Evolutionary conservation across 2,329 filamentous ascomycete genomes (phyloP).

Genomic region (Penicillium thymicola): DNA sequence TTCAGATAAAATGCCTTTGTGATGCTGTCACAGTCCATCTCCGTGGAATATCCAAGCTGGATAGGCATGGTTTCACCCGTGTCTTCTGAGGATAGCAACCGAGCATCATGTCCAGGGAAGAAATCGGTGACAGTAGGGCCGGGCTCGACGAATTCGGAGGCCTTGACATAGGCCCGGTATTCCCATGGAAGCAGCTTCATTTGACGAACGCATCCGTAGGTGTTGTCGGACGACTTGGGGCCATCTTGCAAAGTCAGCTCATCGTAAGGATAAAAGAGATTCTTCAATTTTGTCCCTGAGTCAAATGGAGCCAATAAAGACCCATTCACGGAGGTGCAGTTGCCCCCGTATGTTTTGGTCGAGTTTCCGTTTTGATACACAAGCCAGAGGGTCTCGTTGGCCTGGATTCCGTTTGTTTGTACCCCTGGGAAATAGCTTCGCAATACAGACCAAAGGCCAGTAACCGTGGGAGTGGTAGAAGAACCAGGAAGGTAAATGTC

Average conservation of each 20-base stretch:
- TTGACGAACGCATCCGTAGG: slow-evolving; percentile 55
- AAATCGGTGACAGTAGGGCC: slow-evolving; percentile 59
- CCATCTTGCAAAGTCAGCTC: slow-evolving; percentile 51
- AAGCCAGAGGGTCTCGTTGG: slow-evolving; percentile 47
- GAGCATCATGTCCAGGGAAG: slow-evolving; percentile 58
- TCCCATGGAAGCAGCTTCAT: slow-evolving; percentile 55
- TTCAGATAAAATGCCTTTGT: slow-evolving; percentile 49
- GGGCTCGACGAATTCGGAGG: slow-evolving; percentile 49
- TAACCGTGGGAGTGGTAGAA: slow-evolving; percentile 51
- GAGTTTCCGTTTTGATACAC: slow-evolving; percentile 47
- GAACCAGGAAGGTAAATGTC: slow-evolving; percentile 53
- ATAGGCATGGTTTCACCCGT: slow-evolving; percentile 48
- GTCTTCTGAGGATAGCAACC: slow-evolving; percentile 52
- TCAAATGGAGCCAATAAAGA: slow-evolving; percentile 57
- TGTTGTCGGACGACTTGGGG: slow-evolving; percentile 43
- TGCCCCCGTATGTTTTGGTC: slow-evolving; percentile 56
- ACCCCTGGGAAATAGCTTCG: slow-evolving; percentile 48
- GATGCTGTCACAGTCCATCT: slow-evolving; percentile 59
- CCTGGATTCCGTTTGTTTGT: slow-evolving; percentile 45
- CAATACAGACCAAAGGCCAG: slow-evolving; percentile 60
- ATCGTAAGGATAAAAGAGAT: slow-evolving; percentile 62
- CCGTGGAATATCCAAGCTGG: slow-evolving; percentile 54
- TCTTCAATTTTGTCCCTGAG: slow-evolving; percentile 54
- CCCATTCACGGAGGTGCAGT: slow-evolving; percentile 35
- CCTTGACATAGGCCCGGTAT: slow-evolving; percentile 59